phyloP scores from a whole-genome alignment of 352 stramenopile genomes.

The Globisporangium alternatum region DNA sequence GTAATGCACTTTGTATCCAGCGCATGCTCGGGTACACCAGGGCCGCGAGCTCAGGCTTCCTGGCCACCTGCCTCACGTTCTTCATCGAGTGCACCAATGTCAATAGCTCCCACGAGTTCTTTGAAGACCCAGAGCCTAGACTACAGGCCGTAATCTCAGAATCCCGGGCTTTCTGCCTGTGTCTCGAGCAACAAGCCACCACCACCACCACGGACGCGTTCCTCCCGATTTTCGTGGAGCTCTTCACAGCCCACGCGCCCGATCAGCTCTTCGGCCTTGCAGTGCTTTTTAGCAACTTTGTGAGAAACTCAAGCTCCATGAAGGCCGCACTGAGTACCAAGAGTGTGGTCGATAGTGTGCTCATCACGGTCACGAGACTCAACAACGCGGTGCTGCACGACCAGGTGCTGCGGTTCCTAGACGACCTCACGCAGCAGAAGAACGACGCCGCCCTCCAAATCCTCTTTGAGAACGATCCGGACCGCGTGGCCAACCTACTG shows the following conservation, averaged over 20 bases:
- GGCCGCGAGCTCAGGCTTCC: slow-evolving; percentile 25
- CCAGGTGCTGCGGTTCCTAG: slow-evolving; percentile 49
- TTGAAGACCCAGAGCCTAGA: not conserved
- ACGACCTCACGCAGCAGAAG: slow-evolving; percentile 43
- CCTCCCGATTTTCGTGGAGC: slow-evolving; percentile 24
- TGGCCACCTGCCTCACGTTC: slow-evolving; percentile 34
- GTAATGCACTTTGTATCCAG: slow-evolving; percentile 22
- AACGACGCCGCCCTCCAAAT: slow-evolving; percentile 39
- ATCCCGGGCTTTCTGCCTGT: slow-evolving; percentile 28
- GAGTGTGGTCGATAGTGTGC: slow-evolving; percentile 28
- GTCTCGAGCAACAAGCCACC: slow-evolving; percentile 22
- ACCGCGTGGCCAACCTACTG: slow-evolving; percentile 56
- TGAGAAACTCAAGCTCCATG: slow-evolving; percentile 25
- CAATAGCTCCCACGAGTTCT: not conserved
- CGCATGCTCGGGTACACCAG: slow-evolving; percentile 33
- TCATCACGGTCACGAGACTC: slow-evolving; percentile 34
- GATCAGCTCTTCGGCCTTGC: slow-evolving; percentile 39
- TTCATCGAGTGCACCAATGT: slow-evolving; percentile 31
- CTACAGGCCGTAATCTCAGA: not conserved
- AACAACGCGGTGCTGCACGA: slow-evolving; percentile 36
- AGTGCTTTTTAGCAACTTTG: slow-evolving; percentile 42
- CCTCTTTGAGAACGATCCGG: slow-evolving; percentile 42
- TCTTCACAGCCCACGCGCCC: slow-evolving; percentile 46
- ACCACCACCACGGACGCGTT: slow-evolving; percentile 11
- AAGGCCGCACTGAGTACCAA: slow-evolving; percentile 30